Evolutionary conservation across 441 rosid species (phyloP).

Genomic region (Populus hybrid): DNA sequence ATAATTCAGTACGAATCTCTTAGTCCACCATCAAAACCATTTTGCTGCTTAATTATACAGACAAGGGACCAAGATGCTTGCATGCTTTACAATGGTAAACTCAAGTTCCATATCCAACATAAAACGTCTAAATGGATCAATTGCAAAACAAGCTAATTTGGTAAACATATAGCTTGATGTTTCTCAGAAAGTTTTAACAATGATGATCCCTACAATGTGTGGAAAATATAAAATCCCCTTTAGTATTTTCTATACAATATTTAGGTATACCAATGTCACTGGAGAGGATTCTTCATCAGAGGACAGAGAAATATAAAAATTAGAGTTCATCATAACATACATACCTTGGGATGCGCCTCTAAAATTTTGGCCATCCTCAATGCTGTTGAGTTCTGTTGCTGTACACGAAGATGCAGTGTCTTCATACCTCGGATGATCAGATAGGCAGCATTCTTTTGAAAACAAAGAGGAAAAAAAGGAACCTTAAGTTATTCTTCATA

Average conservation of each 20-base stretch:
- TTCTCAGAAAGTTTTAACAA: neutral
- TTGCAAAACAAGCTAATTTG: neutral
- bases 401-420: conserved; percentile 99
- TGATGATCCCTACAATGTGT: neutral
- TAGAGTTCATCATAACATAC: neutral
- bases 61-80: neutral
- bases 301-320: neutral
- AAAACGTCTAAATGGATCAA: neutral
- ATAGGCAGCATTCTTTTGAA: conserved; percentile 79
- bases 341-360: conserved; percentile 99
- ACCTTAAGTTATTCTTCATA: neutral
- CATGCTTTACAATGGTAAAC: neutral
- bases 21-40: neutral
- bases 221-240: neutral
- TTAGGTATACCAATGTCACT: neutral
- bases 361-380: conserved; percentile 95
- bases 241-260: neutral
- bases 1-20: neutral
- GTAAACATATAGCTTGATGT: neutral
- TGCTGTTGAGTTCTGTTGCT: conserved; percentile 91
- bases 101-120: neutral
- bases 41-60: neutral
- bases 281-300: neutral
- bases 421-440: conserved; percentile 97
- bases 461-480: neutral